Evolutionary conservation across 176 grass and related monocot species (phyloP).

Genomic region (Pontederia crassipes): DNA sequence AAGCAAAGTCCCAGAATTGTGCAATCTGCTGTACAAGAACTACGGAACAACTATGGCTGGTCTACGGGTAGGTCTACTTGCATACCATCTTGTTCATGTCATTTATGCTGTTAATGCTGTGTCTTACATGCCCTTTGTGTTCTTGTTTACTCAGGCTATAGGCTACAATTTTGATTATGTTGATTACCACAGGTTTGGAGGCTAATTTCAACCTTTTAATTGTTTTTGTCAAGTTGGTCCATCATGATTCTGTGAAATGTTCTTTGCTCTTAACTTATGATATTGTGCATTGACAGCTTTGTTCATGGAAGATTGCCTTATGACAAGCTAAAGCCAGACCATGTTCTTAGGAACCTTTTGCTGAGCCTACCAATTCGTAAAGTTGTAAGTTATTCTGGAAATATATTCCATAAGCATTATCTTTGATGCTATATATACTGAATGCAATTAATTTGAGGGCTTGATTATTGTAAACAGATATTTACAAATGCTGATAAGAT

Average conservation of each 20-base stretch:
- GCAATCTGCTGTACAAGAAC: constrained; percentile 78
- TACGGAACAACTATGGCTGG: constrained; percentile 96
- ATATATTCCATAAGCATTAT: neutral
- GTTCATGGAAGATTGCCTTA: constrained; percentile 83
- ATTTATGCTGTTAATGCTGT: neutral
- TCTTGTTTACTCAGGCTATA: constrained; percentile 36
- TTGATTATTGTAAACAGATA: constrained; percentile 21
- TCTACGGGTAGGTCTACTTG: constrained; percentile 36
- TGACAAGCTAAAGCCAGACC: constrained; percentile 69
- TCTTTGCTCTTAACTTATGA: no score
- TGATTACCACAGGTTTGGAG: constrained; percentile 54
- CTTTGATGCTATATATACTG: neutral
- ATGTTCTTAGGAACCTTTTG: constrained; percentile 56
- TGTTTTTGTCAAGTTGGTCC: neutral
- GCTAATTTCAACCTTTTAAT: neutral
- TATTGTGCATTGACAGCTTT: constrained; percentile 41
- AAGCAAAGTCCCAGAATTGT: constrained; percentile 40
- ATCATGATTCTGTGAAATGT: neutral
- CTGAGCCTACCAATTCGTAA: constrained; percentile 78
- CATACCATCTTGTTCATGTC: neutral
- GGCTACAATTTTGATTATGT: constrained; percentile 87
- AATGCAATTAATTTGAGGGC: neutral
- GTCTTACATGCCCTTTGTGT: neutral
- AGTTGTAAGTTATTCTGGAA: constrained; percentile 36
- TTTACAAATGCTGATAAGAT: constrained; percentile 79